Evolutionary conservation across 2,329 filamentous ascomycete genomes (phyloP).

Genomic region (Acephala macrosclerotiorum): DNA sequence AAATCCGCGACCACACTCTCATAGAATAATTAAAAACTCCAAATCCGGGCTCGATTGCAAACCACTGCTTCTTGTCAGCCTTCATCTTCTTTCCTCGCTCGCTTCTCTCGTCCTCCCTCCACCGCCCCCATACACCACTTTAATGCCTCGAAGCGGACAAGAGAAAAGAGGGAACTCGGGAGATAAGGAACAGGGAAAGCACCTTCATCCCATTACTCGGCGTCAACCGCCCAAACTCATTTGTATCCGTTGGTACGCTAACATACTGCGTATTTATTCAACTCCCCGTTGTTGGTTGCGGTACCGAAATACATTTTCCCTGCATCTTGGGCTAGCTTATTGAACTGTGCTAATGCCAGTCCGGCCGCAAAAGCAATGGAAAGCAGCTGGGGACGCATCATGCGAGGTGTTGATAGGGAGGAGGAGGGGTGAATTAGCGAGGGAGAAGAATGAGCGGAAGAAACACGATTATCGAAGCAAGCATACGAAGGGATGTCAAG

Average conservation of each 20-base stretch:
- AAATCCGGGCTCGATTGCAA: conserved; percentile 63
- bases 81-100: background rate
- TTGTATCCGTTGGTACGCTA: conserved; percentile 58
- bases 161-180: too few relatives aligned
- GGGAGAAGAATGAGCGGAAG: too few relatives aligned
- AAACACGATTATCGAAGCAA: too few relatives aligned
- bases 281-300: conserved; percentile 63
- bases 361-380: conserved; percentile 26
- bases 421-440: too few relatives aligned
- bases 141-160: too few relatives aligned
- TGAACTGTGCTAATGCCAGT: conserved; percentile 50
- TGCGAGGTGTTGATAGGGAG: background rate
- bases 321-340: conserved; percentile 61
- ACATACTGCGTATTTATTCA: conserved; percentile 62
- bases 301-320: conserved; percentile 64
- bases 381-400: conserved; percentile 32
- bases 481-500: too few relatives aligned
- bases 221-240: conserved; percentile 70
- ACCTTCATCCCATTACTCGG: conserved; percentile 67
- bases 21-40: conserved; percentile 63
- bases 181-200: conserved; percentile 1
- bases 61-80: conserved; percentile 53
- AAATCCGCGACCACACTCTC: conserved; percentile 61
- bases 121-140: too few relatives aligned
- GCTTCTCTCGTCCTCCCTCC: too few relatives aligned